A percentile compares a stretch with the other conserved stretches of the same genome.
phyloP scores from a whole-genome alignment of 306 rosid genomes.

The Acacia melanoxylon region DNA sequence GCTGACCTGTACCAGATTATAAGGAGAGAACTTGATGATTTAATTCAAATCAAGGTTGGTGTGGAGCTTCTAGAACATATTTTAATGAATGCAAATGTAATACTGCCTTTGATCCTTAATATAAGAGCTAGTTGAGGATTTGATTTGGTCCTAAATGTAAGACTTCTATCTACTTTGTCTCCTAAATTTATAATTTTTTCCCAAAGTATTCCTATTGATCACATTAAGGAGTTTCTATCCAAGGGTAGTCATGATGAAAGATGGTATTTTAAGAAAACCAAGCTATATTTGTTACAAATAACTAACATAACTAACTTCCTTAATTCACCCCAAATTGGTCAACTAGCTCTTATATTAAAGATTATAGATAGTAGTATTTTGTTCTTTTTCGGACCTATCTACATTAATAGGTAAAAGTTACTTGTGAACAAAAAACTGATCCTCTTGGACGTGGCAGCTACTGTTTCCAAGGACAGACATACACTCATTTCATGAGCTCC shows the following conservation, averaged over 20 bases:
- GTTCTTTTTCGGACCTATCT: constrained; percentile 3
- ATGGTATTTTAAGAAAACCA: too few species aligned
- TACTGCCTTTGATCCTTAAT: neutral
- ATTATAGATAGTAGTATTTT: neutral
- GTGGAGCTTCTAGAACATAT: neutral
- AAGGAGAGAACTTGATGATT: constrained; percentile 74
- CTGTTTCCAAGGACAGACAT: constrained; percentile 69
- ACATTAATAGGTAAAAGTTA: neutral
- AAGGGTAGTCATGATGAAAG: too few species aligned
- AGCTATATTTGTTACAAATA: too few species aligned
- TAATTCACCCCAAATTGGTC: too few species aligned
- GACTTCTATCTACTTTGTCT: too few species aligned
- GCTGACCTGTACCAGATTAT: constrained; percentile 71
- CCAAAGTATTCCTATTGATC: too few species aligned
- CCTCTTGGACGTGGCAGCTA: constrained; percentile 53
- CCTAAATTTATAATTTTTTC: too few species aligned
- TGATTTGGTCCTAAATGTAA: too few species aligned
- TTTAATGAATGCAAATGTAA: constrained; percentile 6
- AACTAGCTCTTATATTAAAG: too few species aligned
- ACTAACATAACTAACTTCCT: too few species aligned
- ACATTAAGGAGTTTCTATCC: too few species aligned
- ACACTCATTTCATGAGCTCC: constrained; percentile 62
- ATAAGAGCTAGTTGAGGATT: too few species aligned
- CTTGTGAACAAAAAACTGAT: neutral
- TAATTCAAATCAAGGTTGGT: constrained; percentile 84